Conservation (phyloP, 805 yeast genomes). For the Saccharomycopsis babjevae region DNA sequence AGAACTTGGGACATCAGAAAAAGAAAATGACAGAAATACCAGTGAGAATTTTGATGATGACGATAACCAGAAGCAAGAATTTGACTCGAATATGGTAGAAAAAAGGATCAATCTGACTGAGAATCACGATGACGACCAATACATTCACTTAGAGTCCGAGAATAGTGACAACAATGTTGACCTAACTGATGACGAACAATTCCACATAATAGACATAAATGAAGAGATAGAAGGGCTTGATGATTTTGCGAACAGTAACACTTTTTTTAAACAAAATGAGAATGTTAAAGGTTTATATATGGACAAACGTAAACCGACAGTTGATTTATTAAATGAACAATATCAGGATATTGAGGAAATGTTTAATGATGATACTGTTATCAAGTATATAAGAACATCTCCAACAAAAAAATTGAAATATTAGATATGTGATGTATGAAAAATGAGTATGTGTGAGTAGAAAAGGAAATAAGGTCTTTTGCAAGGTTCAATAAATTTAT, state of each 20-base stretch:
- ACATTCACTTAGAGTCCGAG: too few relatives aligned
- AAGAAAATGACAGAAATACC: too few relatives aligned
- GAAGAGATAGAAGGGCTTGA: background rate
- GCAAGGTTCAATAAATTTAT: background rate
- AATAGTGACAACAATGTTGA: too few relatives aligned
- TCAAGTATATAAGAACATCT: background rate
- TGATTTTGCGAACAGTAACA: too few relatives aligned
- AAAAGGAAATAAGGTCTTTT: background rate
- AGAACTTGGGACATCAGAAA: too few relatives aligned
- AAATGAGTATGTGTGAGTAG: background rate
- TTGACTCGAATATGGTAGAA: too few relatives aligned
- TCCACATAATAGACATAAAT: background rate
- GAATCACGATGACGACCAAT: too few relatives aligned
- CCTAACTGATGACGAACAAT: too few relatives aligned
- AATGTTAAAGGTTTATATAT: background rate
- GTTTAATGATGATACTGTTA: conserved; percentile 2
- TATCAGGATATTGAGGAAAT: background rate
- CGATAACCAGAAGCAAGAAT: too few relatives aligned
- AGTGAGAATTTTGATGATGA: too few relatives aligned
- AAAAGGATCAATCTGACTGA: too few relatives aligned
- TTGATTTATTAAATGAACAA: background rate
- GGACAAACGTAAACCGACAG: background rate
- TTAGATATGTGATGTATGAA: background rate
- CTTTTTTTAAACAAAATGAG: background rate
- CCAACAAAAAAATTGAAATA: background rate